Conservation (phyloP, 2,329 filamentous ascomycete species). For the Exophiala phaeomuriformis region DNA sequence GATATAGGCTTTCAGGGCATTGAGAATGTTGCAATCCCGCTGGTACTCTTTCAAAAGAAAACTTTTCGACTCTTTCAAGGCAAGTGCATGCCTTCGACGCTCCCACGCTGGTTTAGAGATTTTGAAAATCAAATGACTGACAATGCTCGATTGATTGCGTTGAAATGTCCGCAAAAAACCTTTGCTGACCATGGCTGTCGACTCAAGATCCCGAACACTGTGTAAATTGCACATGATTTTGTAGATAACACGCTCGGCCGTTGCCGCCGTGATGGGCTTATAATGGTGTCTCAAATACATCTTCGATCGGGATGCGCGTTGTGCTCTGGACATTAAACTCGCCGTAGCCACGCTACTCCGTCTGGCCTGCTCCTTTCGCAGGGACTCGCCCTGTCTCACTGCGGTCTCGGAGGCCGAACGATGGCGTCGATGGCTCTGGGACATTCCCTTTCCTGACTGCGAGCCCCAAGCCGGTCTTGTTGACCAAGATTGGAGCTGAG, state of each 20-base stretch:
- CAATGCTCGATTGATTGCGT: constrained; percentile 22
- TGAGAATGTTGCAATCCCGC: constrained; percentile 47
- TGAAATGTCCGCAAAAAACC: constrained; percentile 25
- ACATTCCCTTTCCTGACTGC: constrained; percentile 1
- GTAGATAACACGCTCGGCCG: constrained; percentile 23
- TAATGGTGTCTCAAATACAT: background rate
- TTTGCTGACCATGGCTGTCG: constrained; percentile 24
- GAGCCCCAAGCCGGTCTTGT: constrained; percentile 7
- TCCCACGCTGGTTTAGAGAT: constrained; percentile 26
- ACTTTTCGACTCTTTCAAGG: constrained; percentile 13
- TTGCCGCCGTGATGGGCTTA: constrained; percentile 18
- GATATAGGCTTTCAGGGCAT: constrained; percentile 50
- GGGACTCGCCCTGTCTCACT: background rate
- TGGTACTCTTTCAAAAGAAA: constrained; percentile 23
- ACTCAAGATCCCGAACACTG: constrained; percentile 17
- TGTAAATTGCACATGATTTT: constrained; percentile 22
- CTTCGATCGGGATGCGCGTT: background rate
- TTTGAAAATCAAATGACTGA: constrained; percentile 22
- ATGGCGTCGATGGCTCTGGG: constrained; percentile 6
- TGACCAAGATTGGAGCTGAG: constrained; percentile 11
- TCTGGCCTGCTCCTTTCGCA: background rate
- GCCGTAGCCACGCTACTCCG: constrained; percentile 9
- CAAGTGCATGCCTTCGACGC: constrained; percentile 19
- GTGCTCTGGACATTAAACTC: background rate
- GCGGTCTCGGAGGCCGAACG: constrained; percentile 12